Evolutionary conservation across 1,139 yeast genomes (phyloP), one percentile per base, ranked within the genome.

Genomic region (Hemisphaericaspora xylofermentans): DNA sequence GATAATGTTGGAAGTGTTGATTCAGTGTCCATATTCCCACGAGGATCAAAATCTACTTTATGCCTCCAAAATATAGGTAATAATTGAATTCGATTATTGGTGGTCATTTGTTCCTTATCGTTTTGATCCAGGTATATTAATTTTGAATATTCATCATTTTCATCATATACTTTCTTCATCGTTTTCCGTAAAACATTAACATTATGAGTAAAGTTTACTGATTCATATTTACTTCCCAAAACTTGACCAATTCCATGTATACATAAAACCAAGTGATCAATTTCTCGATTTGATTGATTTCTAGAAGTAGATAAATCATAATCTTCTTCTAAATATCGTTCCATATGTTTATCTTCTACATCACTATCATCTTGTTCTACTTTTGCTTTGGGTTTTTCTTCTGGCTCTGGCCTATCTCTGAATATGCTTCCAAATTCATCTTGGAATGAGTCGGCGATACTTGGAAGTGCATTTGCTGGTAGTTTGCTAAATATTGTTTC

Each of bases 181-280:
- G 83, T 78, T 40, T 76, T 74, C 41, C 97, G 69, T 47, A 89
- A 61, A 22, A 78, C 73, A 53, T 86, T 87, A 41, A 89, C 80
- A 21, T 93, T 88, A 59, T 89, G 96, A 4, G 93, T 82, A 63
- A 93, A 93, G 56, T 88, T 88, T 36, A 89, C 82, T 28, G 87
- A 80, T 47, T 89, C 89, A 51, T 85, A 84, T 51, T 80, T 80
- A 41, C 81, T 78, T 3, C 96, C 94, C 44, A 93, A 69, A 32
- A 84, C 80, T 60, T 93, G 98, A 1, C 98, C 98, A 48, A 93
- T 88, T 0, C 98, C 98, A 61, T 93, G 98, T 35, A 91, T 76
- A 49, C 95, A 93, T 14, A 93, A 68, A 1, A 91, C 78, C 42
- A 93, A 64, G 61, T 93, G 97, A 39, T 88, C 89, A 14, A 89